These are phyloP conservation scores for Crithidia bombi DNA, from an alignment of 208 protist genomes.

Conservation along the genomic window DNA sequence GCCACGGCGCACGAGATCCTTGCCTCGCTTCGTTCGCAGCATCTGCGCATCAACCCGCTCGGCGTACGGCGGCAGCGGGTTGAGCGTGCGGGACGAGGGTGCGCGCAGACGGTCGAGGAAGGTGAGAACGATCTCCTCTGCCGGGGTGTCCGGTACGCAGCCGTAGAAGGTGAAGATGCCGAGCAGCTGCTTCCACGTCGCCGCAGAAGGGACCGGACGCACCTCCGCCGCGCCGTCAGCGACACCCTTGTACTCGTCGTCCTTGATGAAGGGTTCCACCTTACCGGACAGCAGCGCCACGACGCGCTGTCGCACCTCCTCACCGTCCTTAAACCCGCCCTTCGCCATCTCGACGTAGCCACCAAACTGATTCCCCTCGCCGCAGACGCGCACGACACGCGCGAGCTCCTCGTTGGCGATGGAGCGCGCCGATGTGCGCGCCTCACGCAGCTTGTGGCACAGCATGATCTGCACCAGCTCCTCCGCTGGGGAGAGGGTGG, in stretches of 20 bases:
- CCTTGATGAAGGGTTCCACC: slow-evolving; percentile 81
- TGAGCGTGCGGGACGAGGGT: slow-evolving; percentile 47
- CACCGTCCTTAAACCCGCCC: slow-evolving; percentile 43
- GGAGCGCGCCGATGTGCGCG: slow-evolving; percentile 45
- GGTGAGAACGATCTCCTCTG: slow-evolving; percentile 72
- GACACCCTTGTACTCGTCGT: slow-evolving; percentile 55
- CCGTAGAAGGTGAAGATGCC: slow-evolving; percentile 90
- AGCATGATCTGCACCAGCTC: slow-evolving; percentile 81
- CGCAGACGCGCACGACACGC: slow-evolving; percentile 77
- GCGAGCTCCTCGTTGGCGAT: slow-evolving; percentile 64
- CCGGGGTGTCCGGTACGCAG: slow-evolving; percentile 75
- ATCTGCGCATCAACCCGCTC: slow-evolving; percentile 44
- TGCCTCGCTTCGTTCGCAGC: slow-evolving; percentile 52
- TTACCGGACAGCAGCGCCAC: slow-evolving; percentile 82
- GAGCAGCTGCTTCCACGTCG: slow-evolving; percentile 92
- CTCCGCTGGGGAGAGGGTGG: slow-evolving; percentile 37
- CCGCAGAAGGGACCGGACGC: slow-evolving; percentile 41
- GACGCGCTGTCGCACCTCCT: slow-evolving; percentile 69
- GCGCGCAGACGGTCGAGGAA: slow-evolving; percentile 74
- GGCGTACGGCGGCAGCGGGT: slow-evolving; percentile 80
- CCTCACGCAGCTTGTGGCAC: slow-evolving; percentile 75
- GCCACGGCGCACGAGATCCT: slow-evolving; percentile 66
- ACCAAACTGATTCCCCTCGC: slow-evolving; percentile 87
- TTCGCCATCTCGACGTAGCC: slow-evolving; percentile 71
- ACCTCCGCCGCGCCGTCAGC: slow-evolving; percentile 23